These are phyloP conservation scores for Mortierella sp. DNA, from an alignment of 371 early-diverging fungal genomes.

Conservation along the genomic window DNA sequence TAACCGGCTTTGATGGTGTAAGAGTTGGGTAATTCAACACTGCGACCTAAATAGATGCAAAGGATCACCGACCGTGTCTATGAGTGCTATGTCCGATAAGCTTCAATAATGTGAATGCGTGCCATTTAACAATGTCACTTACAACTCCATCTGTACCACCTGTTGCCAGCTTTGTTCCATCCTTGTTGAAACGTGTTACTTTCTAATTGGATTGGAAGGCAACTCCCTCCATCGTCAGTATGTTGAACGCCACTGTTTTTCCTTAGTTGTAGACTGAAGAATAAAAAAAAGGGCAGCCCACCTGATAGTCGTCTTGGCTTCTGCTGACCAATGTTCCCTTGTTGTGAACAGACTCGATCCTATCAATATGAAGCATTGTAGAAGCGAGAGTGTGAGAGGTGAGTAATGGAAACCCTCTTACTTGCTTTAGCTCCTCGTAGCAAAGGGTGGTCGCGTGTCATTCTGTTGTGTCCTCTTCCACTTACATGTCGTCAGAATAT, in stretches of 20 bases:
- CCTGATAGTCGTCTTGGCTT: constrained; percentile 63
- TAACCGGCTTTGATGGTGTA: constrained; percentile 57
- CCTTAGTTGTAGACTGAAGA: neutral
- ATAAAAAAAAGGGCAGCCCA: constrained; percentile 10
- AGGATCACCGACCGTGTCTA: neutral
- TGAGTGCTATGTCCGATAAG: neutral
- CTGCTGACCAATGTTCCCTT: constrained; percentile 58
- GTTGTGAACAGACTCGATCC: constrained; percentile 53
- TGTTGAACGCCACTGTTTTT: too few relatives aligned
- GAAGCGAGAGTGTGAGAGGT: too few relatives aligned
- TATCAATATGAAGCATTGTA: too few relatives aligned
- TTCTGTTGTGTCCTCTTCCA: neutral
- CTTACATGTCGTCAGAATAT: constrained; percentile 48
- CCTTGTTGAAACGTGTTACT: constrained; percentile 63
- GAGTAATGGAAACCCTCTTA: too few relatives aligned
- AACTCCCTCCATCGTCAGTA: neutral
- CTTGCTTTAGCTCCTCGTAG: too few relatives aligned
- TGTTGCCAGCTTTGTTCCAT: constrained; percentile 69
- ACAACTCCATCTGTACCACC: constrained; percentile 74
- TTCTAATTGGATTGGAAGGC: constrained; percentile 29
- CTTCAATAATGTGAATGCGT: too few relatives aligned
- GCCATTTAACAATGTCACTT: too few relatives aligned
- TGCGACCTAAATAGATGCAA: constrained; percentile 46
- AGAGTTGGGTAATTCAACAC: constrained; percentile 69
- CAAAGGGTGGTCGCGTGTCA: too few relatives aligned